A percentile compares a stretch with the other conserved stretches of the same genome.
phyloP scores from a whole-genome alignment of 768 basidiomycete genomes.

The Mycena venus region DNA sequence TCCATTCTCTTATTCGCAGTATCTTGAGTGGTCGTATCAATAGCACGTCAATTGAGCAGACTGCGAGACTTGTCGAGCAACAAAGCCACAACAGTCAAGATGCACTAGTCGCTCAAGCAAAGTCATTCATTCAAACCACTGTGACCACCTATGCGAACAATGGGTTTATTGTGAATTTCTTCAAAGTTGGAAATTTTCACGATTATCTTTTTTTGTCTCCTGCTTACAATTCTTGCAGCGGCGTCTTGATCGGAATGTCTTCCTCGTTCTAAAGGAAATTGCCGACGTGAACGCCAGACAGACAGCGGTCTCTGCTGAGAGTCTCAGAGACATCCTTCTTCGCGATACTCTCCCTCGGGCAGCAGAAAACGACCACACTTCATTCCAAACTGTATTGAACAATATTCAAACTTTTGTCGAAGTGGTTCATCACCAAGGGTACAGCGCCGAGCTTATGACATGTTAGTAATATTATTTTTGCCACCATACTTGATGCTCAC shows the following conservation, averaged over 20 bases:
- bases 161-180: constrained; percentile 69
- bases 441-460: constrained; percentile 65
- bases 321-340: constrained; percentile 64
- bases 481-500: constrained; percentile 6
- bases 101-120: constrained; percentile 68
- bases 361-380: constrained; percentile 62
- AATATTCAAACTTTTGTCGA: constrained; percentile 74
- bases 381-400: constrained; percentile 65
- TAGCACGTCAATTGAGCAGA: constrained; percentile 67
- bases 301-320: constrained; percentile 40
- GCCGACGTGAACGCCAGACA: constrained; percentile 52
- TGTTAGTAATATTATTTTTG: constrained; percentile 55
- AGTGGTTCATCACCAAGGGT: constrained; percentile 66
- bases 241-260: constrained; percentile 60
- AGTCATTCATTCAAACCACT: constrained; percentile 65
- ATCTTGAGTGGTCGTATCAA: too few species aligned
- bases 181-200: constrained; percentile 60
- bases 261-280: constrained; percentile 65
- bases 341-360: constrained; percentile 66
- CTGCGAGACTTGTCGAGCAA: constrained; percentile 60
- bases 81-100: constrained; percentile 69
- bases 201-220: background rate
- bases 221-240: constrained; percentile 53
- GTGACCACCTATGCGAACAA: constrained; percentile 67
- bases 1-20: background rate